Evolutionary conservation across 495 filamentous ascomycete species (phyloP).

Genomic region (Sordaria brevicollis): DNA sequence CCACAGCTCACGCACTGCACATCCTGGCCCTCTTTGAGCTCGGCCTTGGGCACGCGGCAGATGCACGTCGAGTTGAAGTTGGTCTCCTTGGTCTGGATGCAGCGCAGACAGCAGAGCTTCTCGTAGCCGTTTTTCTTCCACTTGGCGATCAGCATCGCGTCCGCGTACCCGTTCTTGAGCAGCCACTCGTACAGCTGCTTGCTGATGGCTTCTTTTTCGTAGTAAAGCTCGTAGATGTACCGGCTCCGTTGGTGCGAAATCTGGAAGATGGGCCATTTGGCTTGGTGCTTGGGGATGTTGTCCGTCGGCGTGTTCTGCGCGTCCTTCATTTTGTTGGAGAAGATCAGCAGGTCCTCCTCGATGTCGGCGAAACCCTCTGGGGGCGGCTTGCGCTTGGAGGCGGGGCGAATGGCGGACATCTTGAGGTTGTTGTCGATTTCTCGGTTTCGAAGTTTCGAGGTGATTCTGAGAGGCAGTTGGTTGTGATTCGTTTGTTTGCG

Average conservation of each 20-base stretch:
- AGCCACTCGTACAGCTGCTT: constrained; percentile 91
- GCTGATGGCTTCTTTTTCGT: constrained; percentile 90
- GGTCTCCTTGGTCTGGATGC: constrained; percentile 97
- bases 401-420: constrained; percentile 80
- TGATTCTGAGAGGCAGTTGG: no score
- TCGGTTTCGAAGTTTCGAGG: constrained; percentile 2
- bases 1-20: constrained; percentile 96
- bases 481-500: background rate
- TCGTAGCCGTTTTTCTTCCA: constrained; percentile 99
- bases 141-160: constrained; percentile 91
- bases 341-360: constrained; percentile 91
- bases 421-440: constrained; percentile 10
- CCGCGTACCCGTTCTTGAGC: constrained; percentile 92
- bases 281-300: constrained; percentile 62
- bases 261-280: constrained; percentile 94
- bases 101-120: constrained; percentile 93
- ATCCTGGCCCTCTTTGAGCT: constrained; percentile 81
- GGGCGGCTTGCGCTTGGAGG: constrained; percentile 77
- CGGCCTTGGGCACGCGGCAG: constrained; percentile 86
- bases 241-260: constrained; percentile 87
- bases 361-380: constrained; percentile 94
- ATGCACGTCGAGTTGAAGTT: constrained; percentile 98
- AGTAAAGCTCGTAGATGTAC: constrained; percentile 97
- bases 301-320: constrained; percentile 62
- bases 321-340: constrained; percentile 98